Evolutionary conservation across 352 stramenopile species (phyloP), one percentile per base, ranked within the genome.

Genomic region (Phytophthora rubi): DNA sequence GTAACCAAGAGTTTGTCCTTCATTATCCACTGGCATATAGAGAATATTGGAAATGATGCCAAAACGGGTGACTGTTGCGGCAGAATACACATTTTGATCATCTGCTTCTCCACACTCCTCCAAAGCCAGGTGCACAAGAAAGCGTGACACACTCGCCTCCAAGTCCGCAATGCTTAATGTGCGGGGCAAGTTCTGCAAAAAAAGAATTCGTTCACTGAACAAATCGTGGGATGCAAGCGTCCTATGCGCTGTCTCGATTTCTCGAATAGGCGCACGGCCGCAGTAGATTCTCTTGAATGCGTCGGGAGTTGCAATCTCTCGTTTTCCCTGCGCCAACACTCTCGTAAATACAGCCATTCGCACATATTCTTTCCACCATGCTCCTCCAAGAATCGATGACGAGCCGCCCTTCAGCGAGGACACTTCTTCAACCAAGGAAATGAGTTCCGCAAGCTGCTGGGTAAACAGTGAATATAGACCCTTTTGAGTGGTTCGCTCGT

Each of bases 51-150:
- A 78, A 12, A 91, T 56, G 42, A 93, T 87, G 9, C 87, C 87
- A 60, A 89, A 85, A 1, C 85, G 82, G 59, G 80, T 83, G 0
- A 86, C 78, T 28, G 88, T 76, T 12, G 84, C 81, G 5, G 87
- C 87, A 10, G 84, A 93, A 47, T 85, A 82, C 18, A 92, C 86
- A 33, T 82, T 94, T 51, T 90, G 82, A 57, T 94, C 86, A 42
- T 94, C 86, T 3, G 83, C 83, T 76, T 92, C 86, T 7, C 86
- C 86, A 37, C 85, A 94, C 45, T 91, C 85, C 55, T 94, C 82
- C 18, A 92, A 73, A 28, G 85, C 83, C 13, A 93, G 58, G 49
- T 89, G 86, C 15, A 85, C 68, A 26, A 94, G 68, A 53, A 85
- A 92, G 6, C 80, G 83, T 30, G 85, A 89, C 5, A 94, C 26